Conservation (phyloP, 208 protist genomes). For the Crithidia fasciculata region DNA sequence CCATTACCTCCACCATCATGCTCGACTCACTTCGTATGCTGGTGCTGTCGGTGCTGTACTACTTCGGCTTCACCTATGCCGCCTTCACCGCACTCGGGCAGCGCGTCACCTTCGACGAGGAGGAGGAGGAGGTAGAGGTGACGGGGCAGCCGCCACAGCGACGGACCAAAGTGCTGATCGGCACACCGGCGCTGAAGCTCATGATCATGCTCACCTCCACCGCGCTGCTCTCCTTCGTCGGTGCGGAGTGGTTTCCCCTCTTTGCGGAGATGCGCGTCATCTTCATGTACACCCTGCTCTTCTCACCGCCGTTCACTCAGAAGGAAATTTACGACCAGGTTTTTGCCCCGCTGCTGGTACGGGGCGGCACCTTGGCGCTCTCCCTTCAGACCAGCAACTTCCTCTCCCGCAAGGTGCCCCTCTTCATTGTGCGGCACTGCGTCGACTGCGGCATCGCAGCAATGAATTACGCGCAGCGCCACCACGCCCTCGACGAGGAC, state of each 20-base stretch:
- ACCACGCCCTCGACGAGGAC: conserved; percentile 38
- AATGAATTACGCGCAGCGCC: conserved; percentile 48
- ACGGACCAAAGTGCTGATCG: conserved; percentile 16
- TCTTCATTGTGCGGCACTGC: conserved; percentile 41
- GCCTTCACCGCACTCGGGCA: conserved; percentile 50
- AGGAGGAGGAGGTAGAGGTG: not conserved
- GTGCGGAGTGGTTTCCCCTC: conserved; percentile 54
- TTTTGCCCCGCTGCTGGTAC: conserved; percentile 49
- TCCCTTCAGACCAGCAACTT: conserved; percentile 44
- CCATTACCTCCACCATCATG: conserved; percentile 7
- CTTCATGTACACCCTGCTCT: conserved; percentile 60
- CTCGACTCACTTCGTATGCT: conserved; percentile 26
- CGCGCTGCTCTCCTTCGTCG: conserved; percentile 47
- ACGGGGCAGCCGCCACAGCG: not conserved
- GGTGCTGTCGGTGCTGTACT: conserved; percentile 30
- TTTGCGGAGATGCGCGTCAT: conserved; percentile 68
- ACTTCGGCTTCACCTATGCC: conserved; percentile 61
- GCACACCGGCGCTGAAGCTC: conserved; percentile 55
- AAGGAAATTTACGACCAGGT: conserved; percentile 60
- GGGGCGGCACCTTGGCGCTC: conserved; percentile 12
- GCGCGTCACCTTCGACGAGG: conserved; percentile 22
- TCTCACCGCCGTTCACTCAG: conserved; percentile 53
- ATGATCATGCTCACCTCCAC: conserved; percentile 69
- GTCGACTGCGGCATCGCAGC: conserved; percentile 41
- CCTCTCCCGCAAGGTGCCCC: conserved; percentile 32